These are phyloP conservation scores for Xylogone sp. DNA, from an alignment of 2,329 filamentous ascomycete species.

Conservation along the genomic window DNA sequence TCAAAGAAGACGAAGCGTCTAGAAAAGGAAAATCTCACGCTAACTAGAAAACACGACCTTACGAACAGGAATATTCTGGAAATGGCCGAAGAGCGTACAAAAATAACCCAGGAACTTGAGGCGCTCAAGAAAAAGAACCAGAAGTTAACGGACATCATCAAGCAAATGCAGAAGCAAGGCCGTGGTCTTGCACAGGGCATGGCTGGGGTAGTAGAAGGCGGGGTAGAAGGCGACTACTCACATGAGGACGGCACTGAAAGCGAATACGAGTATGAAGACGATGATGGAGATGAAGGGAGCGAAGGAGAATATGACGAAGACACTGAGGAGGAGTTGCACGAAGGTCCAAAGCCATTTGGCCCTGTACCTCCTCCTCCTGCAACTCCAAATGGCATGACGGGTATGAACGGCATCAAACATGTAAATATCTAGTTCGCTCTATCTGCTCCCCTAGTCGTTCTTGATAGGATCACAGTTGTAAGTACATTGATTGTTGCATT, in stretches of 20 bases:
- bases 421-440: neutral
- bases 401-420: slow-evolving; percentile 26
- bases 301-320: slow-evolving; percentile 44
- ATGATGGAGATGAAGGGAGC: slow-evolving; percentile 37
- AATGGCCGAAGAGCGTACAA: slow-evolving; percentile 90
- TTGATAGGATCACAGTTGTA: neutral
- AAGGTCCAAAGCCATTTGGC: slow-evolving; percentile 26
- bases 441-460: neutral
- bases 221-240: slow-evolving; percentile 51
- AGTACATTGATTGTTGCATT: neutral
- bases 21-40: slow-evolving; percentile 90
- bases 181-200: slow-evolving; percentile 68
- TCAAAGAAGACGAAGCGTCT: slow-evolving; percentile 97
- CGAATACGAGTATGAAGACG: slow-evolving; percentile 61
- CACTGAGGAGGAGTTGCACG: slow-evolving; percentile 30
- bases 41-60: slow-evolving; percentile 89
- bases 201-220: slow-evolving; percentile 55
- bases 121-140: slow-evolving; percentile 74
- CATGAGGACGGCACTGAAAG: slow-evolving; percentile 56
- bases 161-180: slow-evolving; percentile 93
- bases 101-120: slow-evolving; percentile 72
- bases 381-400: slow-evolving; percentile 17
- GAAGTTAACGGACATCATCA: slow-evolving; percentile 90
- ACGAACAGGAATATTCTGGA: slow-evolving; percentile 93
- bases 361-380: slow-evolving; percentile 27